phyloP scores from a whole-genome alignment of 164 flowering plant species.

The Tinospora cordifolia region DNA sequence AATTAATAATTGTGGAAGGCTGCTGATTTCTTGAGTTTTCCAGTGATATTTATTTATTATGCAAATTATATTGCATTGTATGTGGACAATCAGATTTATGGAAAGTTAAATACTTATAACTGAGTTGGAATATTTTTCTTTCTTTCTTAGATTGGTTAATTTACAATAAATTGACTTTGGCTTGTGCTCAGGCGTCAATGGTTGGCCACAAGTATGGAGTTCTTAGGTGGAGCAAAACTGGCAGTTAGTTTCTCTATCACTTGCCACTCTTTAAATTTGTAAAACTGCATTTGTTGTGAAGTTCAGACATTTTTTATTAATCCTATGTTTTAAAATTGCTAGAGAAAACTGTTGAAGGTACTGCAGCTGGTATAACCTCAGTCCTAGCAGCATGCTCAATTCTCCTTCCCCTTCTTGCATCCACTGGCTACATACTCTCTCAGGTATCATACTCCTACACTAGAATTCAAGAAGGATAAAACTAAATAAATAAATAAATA shows the following conservation, averaged over 20 bases:
- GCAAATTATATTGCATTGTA: background rate
- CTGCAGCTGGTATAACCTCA: slow-evolving; percentile 98
- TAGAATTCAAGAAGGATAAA: too few species aligned
- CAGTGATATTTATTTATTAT: background rate
- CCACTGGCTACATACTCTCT: slow-evolving; percentile 64
- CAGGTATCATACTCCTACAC: slow-evolving; percentile 41
- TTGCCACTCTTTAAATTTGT: background rate
- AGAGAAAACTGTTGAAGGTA: slow-evolving; percentile 98
- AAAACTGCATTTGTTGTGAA: background rate
- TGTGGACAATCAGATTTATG: background rate
- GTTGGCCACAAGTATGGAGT: slow-evolving; percentile 98
- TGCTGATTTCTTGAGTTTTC: background rate
- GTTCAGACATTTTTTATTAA: background rate
- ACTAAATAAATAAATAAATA: background rate
- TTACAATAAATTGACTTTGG: background rate
- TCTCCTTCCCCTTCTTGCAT: slow-evolving; percentile 78
- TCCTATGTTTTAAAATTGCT: slow-evolving; percentile 5
- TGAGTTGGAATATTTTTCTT: background rate
- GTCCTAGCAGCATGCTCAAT: slow-evolving; percentile 76
- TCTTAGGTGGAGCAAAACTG: slow-evolving; percentile 93
- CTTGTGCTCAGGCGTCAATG: slow-evolving; percentile 67
- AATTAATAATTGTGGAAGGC: too few species aligned
- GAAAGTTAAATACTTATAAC: background rate
- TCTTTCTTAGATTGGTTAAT: background rate
- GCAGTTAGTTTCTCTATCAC: slow-evolving; percentile 49